Evolutionary conservation across 345 rosid species (phyloP).

Genomic region (Lepidium aucheri): DNA sequence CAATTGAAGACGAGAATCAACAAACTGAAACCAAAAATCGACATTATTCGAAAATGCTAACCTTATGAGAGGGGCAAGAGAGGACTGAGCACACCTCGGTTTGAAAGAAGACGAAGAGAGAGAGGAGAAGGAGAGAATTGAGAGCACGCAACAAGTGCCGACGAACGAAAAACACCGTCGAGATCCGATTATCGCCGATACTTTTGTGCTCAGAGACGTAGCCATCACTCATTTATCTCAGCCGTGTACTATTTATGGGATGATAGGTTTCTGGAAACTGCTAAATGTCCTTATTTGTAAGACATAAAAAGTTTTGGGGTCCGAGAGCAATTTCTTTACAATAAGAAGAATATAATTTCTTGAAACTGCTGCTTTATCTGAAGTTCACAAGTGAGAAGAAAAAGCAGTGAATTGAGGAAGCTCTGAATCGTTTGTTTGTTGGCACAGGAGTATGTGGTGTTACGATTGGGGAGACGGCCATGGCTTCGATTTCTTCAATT

Average conservation of each 20-base stretch:
- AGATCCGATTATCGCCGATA: constrained; percentile 21
- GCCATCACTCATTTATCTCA: constrained; percentile 23
- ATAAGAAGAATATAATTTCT: background rate
- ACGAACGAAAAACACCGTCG: constrained; percentile 54
- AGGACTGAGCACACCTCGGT: constrained; percentile 49
- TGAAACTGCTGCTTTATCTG: background rate
- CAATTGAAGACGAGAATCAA: background rate
- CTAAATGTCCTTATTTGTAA: background rate
- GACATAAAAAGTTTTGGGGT: background rate
- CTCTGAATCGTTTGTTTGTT: background rate
- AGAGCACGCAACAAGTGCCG: constrained; percentile 60
- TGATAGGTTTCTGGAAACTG: constrained; percentile 6
- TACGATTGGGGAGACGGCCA: constrained; percentile 18
- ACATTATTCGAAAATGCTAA: background rate
- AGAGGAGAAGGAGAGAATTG: constrained; percentile 36
- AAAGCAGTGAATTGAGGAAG: background rate
- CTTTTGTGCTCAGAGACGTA: constrained; percentile 21
- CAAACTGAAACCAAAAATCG: background rate
- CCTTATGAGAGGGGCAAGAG: constrained; percentile 46
- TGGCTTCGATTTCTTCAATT: constrained; percentile 51
- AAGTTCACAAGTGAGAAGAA: background rate
- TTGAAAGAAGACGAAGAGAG: constrained; percentile 31
- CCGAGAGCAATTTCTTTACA: background rate
- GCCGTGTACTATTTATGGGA: background rate
- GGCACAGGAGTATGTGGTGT: constrained; percentile 22